Evolutionary conservation across 2,329 filamentous ascomycete genomes (phyloP), one percentile per base, ranked within the genome.

Genomic region (Aspergillus alliaceus): DNA sequence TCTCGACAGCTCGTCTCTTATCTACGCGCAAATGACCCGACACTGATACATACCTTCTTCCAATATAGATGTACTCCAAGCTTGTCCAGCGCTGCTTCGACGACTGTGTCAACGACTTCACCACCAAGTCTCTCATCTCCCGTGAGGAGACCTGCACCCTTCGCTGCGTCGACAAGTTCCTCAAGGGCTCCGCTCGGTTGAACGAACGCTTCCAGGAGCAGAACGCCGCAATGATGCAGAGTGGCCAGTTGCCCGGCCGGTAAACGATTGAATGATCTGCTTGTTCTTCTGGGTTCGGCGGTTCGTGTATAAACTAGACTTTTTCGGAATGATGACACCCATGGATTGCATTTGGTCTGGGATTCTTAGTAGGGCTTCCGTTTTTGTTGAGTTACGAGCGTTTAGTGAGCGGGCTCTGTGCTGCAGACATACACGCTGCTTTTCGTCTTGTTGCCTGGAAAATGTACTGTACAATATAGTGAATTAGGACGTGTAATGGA

Each of bases 21-120:
- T 22, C 42, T 24, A 18, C 35, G 14, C 34, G 42, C 50, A 18
- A 24, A 39, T 31, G 24, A 37, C 32, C 25, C 11, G 32, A 20
- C 27, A 14, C 6, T 32, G 20, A 11, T n/a, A 18, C 9, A 9
- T 27, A 6, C 11, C 27, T 24, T 18, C 31, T 35, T 48, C 31
- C 29, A 58, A 15, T 48, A 12, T 64, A 88, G 86, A 87, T 87
- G 81, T 89, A 88, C 77, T 87, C 85, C 64, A 80, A 77, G 65
- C 77, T 82, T 59, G 79, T 82, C 54, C 79, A 82, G 67, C 76
- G 77, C 62, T 99, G 95, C 86, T 99, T 99, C 84, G 88, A 91
- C 75, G 89, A 95, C 78, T 99, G 95, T 83, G 86, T 99, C 79
- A 93, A 93, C 78, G 93, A 98, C 83, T 99, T 99, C 85, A 96